Percentiles rank a stretch among this genome's conserved stretches.
Evolutionary conservation across 2,329 filamentous ascomycete genomes (phyloP).

Genomic region (Elsinoe ampelina): DNA sequence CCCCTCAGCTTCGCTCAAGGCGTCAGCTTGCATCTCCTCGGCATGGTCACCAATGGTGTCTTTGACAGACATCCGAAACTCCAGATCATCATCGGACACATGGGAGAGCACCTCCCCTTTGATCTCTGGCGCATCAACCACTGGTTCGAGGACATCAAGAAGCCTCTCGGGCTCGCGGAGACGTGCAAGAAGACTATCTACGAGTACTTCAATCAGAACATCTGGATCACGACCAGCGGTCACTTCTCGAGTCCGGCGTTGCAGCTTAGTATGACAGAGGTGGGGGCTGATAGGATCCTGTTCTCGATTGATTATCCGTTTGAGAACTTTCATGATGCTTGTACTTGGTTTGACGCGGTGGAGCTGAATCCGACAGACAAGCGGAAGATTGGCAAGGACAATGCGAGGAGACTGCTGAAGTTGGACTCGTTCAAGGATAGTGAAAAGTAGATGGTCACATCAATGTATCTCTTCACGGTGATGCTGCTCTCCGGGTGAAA

Average conservation of each 20-base stretch:
- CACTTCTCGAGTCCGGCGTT: constrained; percentile 48
- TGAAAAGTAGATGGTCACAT: not conserved
- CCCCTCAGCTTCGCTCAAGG: constrained; percentile 51
- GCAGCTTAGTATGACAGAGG: constrained; percentile 40
- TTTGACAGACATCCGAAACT: constrained; percentile 41
- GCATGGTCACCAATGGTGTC: constrained; percentile 42
- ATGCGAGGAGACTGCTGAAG: constrained; percentile 24
- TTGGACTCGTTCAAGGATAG: constrained; percentile 15
- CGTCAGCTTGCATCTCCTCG: constrained; percentile 49
- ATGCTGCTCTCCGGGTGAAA: not conserved
- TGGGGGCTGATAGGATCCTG: constrained; percentile 30
- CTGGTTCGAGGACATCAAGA: constrained; percentile 50
- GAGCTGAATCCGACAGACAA: constrained; percentile 15
- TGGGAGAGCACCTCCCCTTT: constrained; percentile 43
- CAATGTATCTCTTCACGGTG: not conserved
- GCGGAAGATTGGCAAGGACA: constrained; percentile 24
- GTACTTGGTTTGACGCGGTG: constrained; percentile 23
- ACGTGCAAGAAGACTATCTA: constrained; percentile 39
- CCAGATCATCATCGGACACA: constrained; percentile 40
- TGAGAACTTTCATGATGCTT: constrained; percentile 24
- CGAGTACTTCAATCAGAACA: constrained; percentile 47
- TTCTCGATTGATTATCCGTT: constrained; percentile 27
- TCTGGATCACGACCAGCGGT: constrained; percentile 50
- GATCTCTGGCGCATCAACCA: constrained; percentile 39
- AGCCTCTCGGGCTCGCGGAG: constrained; percentile 35